phyloP scores from a whole-genome alignment of 2,329 filamentous ascomycete species.

The Pseudocercospora fuligena region DNA sequence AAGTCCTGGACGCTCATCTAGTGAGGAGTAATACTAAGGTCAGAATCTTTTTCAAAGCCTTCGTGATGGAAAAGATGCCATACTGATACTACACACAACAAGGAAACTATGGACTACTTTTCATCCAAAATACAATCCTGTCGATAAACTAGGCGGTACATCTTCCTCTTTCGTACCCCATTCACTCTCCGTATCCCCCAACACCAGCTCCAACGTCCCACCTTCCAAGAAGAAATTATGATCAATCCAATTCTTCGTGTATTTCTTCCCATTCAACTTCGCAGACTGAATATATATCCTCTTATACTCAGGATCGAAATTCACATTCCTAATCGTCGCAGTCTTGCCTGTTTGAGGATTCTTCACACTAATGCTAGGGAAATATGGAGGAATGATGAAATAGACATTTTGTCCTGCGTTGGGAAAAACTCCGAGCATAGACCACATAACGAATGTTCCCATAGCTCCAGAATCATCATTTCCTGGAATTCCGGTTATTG shows the following conservation, averaged over 20 bases:
- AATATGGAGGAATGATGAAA: constrained; percentile 61
- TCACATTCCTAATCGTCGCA: constrained; percentile 53
- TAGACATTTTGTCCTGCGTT: constrained; percentile 67
- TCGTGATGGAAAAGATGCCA: neutral
- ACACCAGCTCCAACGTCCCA: constrained; percentile 66
- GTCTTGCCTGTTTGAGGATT: constrained; percentile 60
- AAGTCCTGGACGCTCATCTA: constrained; percentile 28
- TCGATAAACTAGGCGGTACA: constrained; percentile 53
- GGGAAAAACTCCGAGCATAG: constrained; percentile 71
- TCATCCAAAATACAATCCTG: constrained; percentile 26
- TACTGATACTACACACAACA: neutral
- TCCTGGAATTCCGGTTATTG: constrained; percentile 64
- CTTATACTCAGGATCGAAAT: constrained; percentile 47
- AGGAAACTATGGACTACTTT: constrained; percentile 9
- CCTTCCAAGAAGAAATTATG: constrained; percentile 70
- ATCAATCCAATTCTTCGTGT: constrained; percentile 68
- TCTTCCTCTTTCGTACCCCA: constrained; percentile 57
- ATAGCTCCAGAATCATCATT: constrained; percentile 75
- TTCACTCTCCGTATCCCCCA: constrained; percentile 55
- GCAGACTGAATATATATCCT: constrained; percentile 68
- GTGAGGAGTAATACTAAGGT: too few relatives aligned
- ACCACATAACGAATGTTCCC: constrained; percentile 72
- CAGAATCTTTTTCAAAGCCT: too few relatives aligned
- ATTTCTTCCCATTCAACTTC: constrained; percentile 66
- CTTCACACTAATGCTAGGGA: constrained; percentile 61